Percentiles rank a stretch among this genome's conserved stretches.
Evolutionary conservation across 2,329 filamentous ascomycete species (phyloP).

Genomic region (Alternaria conjuncta): DNA sequence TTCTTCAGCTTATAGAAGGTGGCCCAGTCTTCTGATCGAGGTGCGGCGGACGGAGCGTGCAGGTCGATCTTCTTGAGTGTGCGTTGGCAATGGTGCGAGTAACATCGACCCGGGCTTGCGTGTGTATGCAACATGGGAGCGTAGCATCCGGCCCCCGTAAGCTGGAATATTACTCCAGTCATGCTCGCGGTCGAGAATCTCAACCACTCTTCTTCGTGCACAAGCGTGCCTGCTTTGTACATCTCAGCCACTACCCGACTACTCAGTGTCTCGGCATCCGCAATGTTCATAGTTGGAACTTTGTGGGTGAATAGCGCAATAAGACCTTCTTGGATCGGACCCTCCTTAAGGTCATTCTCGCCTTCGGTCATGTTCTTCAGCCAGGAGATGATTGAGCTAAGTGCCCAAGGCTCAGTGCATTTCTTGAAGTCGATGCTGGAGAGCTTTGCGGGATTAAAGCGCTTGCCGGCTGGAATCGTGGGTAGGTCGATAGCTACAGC

Average conservation of each 20-base stretch:
- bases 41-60: conserved; percentile 70
- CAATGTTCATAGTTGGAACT: conserved; percentile 97
- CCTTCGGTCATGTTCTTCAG: conserved; percentile 88
- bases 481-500: conserved; percentile 79
- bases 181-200: conserved; percentile 83
- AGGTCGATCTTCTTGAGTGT: conserved; percentile 95
- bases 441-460: conserved; percentile 86
- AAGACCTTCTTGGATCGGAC: conserved; percentile 84
- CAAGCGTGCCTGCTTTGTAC: conserved; percentile 76
- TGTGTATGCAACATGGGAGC: conserved; percentile 79
- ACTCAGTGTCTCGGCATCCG: conserved; percentile 89
- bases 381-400: conserved; percentile 88
- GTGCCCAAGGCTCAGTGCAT: conserved; percentile 89
- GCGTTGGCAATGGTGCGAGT: conserved; percentile 90
- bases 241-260: conserved; percentile 79
- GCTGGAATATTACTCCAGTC: conserved; percentile 89
- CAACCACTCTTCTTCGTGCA: conserved; percentile 96
- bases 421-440: conserved; percentile 80
- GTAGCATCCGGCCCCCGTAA: conserved; percentile 92
- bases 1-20: conserved; percentile 86
- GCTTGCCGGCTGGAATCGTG: conserved; percentile 77
- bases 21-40: conserved; percentile 81
- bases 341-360: conserved; percentile 83
- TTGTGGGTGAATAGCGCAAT: conserved; percentile 91
- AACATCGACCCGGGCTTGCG: conserved; percentile 76